Percentiles rank a stretch among this genome's conserved stretches.
phyloP scores from a whole-genome alignment of 495 filamentous ascomycete genomes.

The Aspergillus carlsbadensis region DNA sequence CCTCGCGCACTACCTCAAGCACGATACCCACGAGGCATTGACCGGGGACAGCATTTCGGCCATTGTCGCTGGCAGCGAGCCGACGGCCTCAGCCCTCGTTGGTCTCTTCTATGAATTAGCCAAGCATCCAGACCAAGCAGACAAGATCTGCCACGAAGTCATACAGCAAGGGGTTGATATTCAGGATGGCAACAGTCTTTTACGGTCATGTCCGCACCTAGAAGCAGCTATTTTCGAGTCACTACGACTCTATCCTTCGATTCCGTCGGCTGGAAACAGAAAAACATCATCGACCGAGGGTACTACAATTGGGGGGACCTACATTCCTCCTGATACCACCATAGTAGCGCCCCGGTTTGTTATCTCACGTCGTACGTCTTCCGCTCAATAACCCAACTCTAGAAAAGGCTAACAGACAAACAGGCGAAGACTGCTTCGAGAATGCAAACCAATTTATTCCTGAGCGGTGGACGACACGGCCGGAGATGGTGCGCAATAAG shows the following conservation, averaged over 20 bases:
- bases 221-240: slow-evolving; percentile 52
- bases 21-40: slow-evolving; percentile 7
- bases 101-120: slow-evolving; percentile 20
- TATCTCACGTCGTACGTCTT: slow-evolving; percentile 35
- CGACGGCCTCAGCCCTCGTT: slow-evolving; percentile 15
- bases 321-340: slow-evolving; percentile 27
- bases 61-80: slow-evolving; percentile 23
- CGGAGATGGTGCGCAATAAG: slow-evolving; percentile 49
- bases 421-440: slow-evolving; percentile 35
- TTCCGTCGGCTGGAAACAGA: slow-evolving; percentile 40
- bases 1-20: slow-evolving; percentile 29
- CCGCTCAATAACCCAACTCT: slow-evolving; percentile 17
- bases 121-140: slow-evolving; percentile 5
- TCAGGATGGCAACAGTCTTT: background rate
- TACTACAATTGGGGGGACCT: slow-evolving; percentile 18
- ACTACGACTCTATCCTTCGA: slow-evolving; percentile 48
- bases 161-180: background rate
- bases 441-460: slow-evolving; percentile 47
- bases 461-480: slow-evolving; percentile 50
- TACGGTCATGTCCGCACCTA: slow-evolving; percentile 36
- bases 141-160: slow-evolving; percentile 18
- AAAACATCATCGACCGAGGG: slow-evolving; percentile 23
- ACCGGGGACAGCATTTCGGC: slow-evolving; percentile 20
- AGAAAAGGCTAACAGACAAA: background rate
- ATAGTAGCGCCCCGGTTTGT: slow-evolving; percentile 35